Evolutionary conservation across 352 stramenopile genomes (phyloP), one percentile per base, ranked within the genome.

Genomic region (Phytopythium boreale): DNA sequence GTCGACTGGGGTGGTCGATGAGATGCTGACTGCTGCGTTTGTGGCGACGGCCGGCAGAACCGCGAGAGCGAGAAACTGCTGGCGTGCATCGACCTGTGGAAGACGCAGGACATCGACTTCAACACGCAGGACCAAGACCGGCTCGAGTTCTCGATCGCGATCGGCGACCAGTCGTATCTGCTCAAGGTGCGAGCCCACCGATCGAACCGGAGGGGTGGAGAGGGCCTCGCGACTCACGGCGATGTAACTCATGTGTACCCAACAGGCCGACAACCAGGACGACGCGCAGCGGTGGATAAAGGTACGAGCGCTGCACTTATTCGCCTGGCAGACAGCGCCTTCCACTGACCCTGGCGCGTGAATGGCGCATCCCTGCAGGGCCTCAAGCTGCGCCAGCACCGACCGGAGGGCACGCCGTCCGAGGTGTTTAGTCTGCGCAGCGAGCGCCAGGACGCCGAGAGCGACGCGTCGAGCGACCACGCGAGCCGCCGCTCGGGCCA

Each of bases 61-160:
- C 82, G 77, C 15, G 84, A 95, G 62, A 95, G 84, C 53, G 85
- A 96, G 62, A 96, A 94, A 71, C 64, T 96, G 46, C 64, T 96
- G 61, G 87, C 87, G 52, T 96, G 87, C 72, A 96, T 96, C 68
- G 87, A 96, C 62, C 65, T 96, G 60, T 95, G 87, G 87, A 84
- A 84, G 39, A 95, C 84, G 49, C 83, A 93, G 59, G 79, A 79
- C 64, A 95, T 95, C 67, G 82, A 88, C 43, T 74, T 92, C 62
- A 80, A 80, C 59, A 22, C 77, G 8, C 63, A 67, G 31, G 84
- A 95, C 71, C 59, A 61, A 2, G 68, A 85, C 47, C 77, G 78
- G 41, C 75, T 87, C 60, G 87, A 95, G 69, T 95, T 95, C 67
- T 92, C 79, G 37, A 91, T 95, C 73, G 74, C 81, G 51, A 93